Evolutionary conservation across 768 basidiomycete genomes (phyloP), one percentile per base, ranked within the genome.

Genomic region (Mycena indigotica): DNA sequence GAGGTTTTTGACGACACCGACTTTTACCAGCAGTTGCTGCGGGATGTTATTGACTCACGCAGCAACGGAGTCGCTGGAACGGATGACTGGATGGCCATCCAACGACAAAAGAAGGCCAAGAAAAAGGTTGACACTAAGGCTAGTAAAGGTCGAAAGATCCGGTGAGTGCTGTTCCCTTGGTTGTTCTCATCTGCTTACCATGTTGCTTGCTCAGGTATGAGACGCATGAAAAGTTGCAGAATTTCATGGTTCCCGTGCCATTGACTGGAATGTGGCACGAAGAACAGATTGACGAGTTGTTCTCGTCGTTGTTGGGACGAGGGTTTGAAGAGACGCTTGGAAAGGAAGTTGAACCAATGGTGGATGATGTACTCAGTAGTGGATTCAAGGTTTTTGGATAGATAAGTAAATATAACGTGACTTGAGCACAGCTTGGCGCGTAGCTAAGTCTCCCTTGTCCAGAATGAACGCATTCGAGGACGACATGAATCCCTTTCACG

Each of bases 61-160:
- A 78, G 78, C 28, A 72, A 75, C 56, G 76, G 74, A 5, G 72
- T 69, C 24, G 72, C 72, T 39, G 77, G 74, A 15, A 74, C 70
- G 39, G 80, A 82, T 32, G 84, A 87, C 65, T 90, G 89, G 89
- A 77, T 86, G 72, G 68, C 75, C 6, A 61, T 77, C 41, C 87
- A 91, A 67, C 85, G 82, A 57, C 84, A 85, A 65, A 86, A 83
- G 68, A 91, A 85, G 71, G 80, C 83, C 23, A 88, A 88, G 76
- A 89, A 89, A 71, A 91, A 87, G 68, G 92, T 96, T n/a, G 96
- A 99, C 69, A 93, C 94, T 0, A 93, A 89, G 64, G 96, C 94
- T 8, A 94, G 90, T 74, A 98, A 98, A 75, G 97, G 97, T 4
- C 80, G 96, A 56, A 96, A 95, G 72, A 73, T 99, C 60, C 82